Percentiles rank a stretch among this genome's conserved stretches.
These are phyloP conservation scores for Zelonia costaricensis DNA, from an alignment of 208 protist species.

Conservation along the genomic window DNA sequence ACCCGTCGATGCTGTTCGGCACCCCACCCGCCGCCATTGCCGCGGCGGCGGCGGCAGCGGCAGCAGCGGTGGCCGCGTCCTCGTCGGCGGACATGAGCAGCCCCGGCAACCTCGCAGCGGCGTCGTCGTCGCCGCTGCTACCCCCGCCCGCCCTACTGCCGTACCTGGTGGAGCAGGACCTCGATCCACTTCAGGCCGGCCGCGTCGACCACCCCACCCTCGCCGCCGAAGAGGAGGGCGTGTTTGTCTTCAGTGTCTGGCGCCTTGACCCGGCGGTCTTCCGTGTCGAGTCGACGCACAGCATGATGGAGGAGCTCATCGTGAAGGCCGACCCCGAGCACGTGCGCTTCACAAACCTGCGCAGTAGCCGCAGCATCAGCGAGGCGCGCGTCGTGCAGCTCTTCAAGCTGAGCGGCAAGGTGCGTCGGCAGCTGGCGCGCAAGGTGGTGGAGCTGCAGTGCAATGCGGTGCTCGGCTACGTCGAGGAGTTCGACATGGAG, in stretches of 20 bases:
- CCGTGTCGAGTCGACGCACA: constrained; percentile 75
- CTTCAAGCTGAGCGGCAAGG: constrained; percentile 91
- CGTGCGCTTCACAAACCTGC: constrained; percentile 84
- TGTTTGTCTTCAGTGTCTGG: constrained; percentile 85
- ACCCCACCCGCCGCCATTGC: neutral
- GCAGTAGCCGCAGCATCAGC: constrained; percentile 77
- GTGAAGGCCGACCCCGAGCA: constrained; percentile 91
- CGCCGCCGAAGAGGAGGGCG: constrained; percentile 78
- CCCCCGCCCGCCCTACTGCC: constrained; percentile 18
- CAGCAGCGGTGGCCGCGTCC: neutral
- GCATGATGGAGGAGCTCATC: constrained; percentile 92
- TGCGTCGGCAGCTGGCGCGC: constrained; percentile 85
- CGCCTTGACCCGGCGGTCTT: constrained; percentile 86
- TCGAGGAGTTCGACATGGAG: constrained; percentile 91
- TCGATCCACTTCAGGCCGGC: constrained; percentile 53
- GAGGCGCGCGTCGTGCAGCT: constrained; percentile 85
- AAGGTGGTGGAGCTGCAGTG: constrained; percentile 91
- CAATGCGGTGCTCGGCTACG: constrained; percentile 91
- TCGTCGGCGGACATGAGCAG: neutral
- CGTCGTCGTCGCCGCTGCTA: constrained; percentile 4
- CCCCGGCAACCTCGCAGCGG: neutral
- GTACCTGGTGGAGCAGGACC: constrained; percentile 31
- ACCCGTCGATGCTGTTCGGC: neutral
- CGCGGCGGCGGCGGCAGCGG: neutral
- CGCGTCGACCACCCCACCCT: constrained; percentile 80